Conservation (phyloP, 805 yeast genomes). For the Kregervanrija pseudodelftensis region DNA sequence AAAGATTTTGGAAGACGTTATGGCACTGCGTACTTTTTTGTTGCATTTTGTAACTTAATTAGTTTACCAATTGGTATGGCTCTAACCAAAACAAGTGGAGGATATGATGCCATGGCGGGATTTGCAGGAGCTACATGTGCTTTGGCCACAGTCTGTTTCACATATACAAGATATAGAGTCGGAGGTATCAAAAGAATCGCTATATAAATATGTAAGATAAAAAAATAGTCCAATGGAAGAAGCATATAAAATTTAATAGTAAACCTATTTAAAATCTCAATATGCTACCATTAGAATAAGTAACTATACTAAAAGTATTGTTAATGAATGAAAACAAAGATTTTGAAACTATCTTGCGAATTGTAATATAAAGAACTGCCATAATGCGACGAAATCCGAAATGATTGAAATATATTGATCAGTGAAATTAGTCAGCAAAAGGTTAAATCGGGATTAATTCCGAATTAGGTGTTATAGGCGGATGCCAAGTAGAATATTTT, state of each 20-base stretch:
- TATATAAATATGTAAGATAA: too few relatives aligned
- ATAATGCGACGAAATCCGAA: too few relatives aligned
- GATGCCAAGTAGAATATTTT: too few relatives aligned
- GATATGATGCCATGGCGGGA: slow-evolving; percentile 25
- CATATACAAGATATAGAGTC: slow-evolving; percentile 15
- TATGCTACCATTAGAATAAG: slow-evolving; percentile 22
- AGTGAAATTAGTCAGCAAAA: too few relatives aligned
- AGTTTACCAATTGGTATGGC: slow-evolving; percentile 39
- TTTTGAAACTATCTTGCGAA: too few relatives aligned
- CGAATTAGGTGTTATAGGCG: too few relatives aligned
- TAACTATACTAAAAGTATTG: slow-evolving; percentile 18
- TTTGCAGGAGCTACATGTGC: slow-evolving; percentile 27
- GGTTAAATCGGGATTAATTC: too few relatives aligned
- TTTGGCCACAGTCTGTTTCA: slow-evolving; percentile 15
- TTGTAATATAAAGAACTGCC: too few relatives aligned
- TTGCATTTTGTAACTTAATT: slow-evolving; percentile 36
- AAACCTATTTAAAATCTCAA: slow-evolving; percentile 15
- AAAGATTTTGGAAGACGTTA: slow-evolving; percentile 62
- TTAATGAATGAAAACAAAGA: too few relatives aligned
- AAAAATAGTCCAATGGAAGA: background rate
- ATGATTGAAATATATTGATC: too few relatives aligned
- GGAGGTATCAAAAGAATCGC: slow-evolving; percentile 13
- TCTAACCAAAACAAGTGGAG: slow-evolving; percentile 23
- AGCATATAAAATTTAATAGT: background rate
- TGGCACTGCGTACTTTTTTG: slow-evolving; percentile 56